phyloP scores from a whole-genome alignment of 495 filamentous ascomycete species.

The Aspergillus wentii region DNA sequence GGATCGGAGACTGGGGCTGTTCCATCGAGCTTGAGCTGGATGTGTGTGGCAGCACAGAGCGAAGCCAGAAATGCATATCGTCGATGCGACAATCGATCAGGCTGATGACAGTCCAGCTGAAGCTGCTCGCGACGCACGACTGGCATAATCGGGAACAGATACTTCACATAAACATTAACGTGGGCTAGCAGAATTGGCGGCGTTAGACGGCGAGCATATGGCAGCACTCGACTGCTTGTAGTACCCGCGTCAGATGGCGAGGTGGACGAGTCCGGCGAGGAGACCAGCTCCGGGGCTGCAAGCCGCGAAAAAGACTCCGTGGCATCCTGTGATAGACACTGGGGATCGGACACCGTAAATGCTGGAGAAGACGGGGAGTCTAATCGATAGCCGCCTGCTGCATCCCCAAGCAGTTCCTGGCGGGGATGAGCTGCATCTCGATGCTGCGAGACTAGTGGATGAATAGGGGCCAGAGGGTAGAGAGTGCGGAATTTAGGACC shows the following conservation, averaged over 20 bases:
- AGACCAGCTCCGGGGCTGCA: conserved; percentile 31
- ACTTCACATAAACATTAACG: conserved; percentile 42
- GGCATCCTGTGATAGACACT: conserved; percentile 19
- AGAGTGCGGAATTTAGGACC: conserved; percentile 42
- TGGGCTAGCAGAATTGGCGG: conserved; percentile 35
- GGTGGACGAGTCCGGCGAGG: conserved; percentile 28
- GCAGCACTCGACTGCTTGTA: conserved; percentile 4
- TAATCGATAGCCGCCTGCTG: conserved; percentile 10
- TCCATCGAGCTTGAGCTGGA: conserved; percentile 62
- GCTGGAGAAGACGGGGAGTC: conserved; percentile 27
- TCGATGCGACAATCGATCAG: conserved; percentile 52
- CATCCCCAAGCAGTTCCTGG: conserved; percentile 14
- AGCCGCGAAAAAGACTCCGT: conserved; percentile 24
- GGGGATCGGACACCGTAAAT: conserved; percentile 19
- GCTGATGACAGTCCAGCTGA: conserved; percentile 59
- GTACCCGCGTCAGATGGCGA: background rate
- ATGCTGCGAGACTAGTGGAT: conserved; percentile 26
- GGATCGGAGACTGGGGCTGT: conserved; percentile 50
- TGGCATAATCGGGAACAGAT: conserved; percentile 81
- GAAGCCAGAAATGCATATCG: conserved; percentile 76
- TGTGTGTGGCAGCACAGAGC: conserved; percentile 78
- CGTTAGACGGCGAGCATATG: conserved; percentile 24
- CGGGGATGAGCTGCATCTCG: conserved; percentile 11
- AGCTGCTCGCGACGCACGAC: conserved; percentile 67
- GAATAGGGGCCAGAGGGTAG: conserved; percentile 39